Conservation (phyloP, 2,329 filamentous ascomycete genomes). For the Fusarium marasasianum region DNA sequence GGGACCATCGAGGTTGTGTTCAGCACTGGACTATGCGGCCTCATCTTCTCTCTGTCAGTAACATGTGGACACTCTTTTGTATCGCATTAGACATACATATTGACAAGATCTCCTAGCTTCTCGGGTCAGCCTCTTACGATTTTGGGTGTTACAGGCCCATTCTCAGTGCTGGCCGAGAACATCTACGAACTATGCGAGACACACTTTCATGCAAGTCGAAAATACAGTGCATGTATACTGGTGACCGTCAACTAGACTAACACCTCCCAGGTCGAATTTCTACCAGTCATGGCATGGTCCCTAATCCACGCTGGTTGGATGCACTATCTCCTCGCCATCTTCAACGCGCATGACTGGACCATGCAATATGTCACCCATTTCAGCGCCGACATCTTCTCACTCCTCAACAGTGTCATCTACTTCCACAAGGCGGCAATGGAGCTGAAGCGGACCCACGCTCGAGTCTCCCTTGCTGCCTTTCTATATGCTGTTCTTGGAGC, state of each 20-base stretch:
- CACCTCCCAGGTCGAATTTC: slow-evolving; percentile 58
- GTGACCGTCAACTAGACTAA: slow-evolving; percentile 8
- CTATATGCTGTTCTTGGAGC: slow-evolving; percentile 72
- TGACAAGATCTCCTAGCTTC: slow-evolving; percentile 44
- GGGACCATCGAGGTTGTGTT: slow-evolving; percentile 74
- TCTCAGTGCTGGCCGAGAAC: slow-evolving; percentile 73
- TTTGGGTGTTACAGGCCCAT: slow-evolving; percentile 72
- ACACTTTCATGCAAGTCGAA: slow-evolving; percentile 59
- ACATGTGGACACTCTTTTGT: not conserved
- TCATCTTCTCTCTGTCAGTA: slow-evolving; percentile 68
- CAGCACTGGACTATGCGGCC: slow-evolving; percentile 70
- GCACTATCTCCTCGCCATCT: slow-evolving; percentile 69
- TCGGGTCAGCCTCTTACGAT: slow-evolving; percentile 73
- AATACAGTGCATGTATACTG: not conserved
- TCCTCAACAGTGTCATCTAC: slow-evolving; percentile 74
- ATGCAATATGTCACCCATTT: slow-evolving; percentile 76
- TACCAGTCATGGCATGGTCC: slow-evolving; percentile 75
- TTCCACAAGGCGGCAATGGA: slow-evolving; percentile 74
- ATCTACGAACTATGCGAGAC: slow-evolving; percentile 67
- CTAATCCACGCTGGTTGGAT: slow-evolving; percentile 73
- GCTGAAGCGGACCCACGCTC: slow-evolving; percentile 65
- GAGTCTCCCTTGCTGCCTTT: slow-evolving; percentile 68
- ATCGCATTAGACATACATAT: not conserved
- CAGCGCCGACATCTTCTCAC: slow-evolving; percentile 72
- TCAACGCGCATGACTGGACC: slow-evolving; percentile 76